Base-by-base conservation (phyloP, 1,284 basidiomycete genomes). In the Ganoderma resinaceum region DNA sequence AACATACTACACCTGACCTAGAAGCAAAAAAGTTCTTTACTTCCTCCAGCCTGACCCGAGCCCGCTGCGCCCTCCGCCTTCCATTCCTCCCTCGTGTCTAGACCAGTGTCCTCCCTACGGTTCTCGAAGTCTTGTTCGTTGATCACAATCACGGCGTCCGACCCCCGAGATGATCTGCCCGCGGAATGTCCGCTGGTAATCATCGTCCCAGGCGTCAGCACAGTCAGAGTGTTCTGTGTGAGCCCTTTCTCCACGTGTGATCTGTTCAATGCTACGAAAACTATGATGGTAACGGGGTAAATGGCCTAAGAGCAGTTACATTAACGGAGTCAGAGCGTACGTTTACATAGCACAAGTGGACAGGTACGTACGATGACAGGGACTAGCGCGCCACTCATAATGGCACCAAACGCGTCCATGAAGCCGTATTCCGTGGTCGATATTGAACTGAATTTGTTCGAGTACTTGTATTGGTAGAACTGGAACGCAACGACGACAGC, bases 291-390 rank as follows among this genome's bases (percentile, higher is more conserved):
- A 6, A 29, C 33, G 1, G 60, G 60, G 29, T 61, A 61, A 12
- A 61, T 61, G 3, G 59, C 59, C 59, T 60, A 52, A 23, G 14
- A 8, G 14, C 23, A 12, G 12, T 9, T 5, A 46, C n/a, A n/a
- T n/a, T n/a, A 11, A 12, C 26, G 14, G 49, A 11, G 29, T 29
- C 5, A 52, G 26, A 14, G 5, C 14, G 3, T 4, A n/a, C 20
- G 2, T 46, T 23, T 6, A 9, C 4, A 6, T 14, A 29, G 49
- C 23, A 52, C 43, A 46, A 46, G 9, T 46, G 5, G 6, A 12
- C 37, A 38, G 20, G 31, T 4, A 60, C 59, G 11, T n/a, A 60
- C 59, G 20, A 60, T 60, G 59, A 60, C 7, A 37, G 59, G 59
- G 3, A 60, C 37, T 2, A 60, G 59, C 6, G 59, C 38, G 35